Percentiles rank a stretch among this genome's conserved stretches.
These are phyloP conservation scores for Aspergillus leporis DNA, from an alignment of 495 filamentous ascomycete species.

Conservation along the genomic window DNA sequence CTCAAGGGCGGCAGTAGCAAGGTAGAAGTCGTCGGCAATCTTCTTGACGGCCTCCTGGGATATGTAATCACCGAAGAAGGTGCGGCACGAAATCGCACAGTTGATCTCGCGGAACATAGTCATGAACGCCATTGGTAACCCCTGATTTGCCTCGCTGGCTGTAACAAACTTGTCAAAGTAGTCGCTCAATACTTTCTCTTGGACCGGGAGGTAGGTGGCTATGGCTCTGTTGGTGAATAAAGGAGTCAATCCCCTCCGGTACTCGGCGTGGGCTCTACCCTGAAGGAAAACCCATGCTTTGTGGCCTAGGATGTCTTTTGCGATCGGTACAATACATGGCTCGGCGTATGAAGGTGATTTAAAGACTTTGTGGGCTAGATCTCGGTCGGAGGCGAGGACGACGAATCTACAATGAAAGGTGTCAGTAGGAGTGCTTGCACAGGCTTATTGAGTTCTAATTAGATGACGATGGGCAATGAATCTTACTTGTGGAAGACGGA, in stretches of 20 bases:
- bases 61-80: slow-evolving; percentile 45
- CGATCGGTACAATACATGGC: slow-evolving; percentile 89
- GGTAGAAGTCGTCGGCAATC: slow-evolving; percentile 92
- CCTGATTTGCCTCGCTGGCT: slow-evolving; percentile 59
- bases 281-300: slow-evolving; percentile 94
- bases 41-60: slow-evolving; percentile 69
- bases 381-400: slow-evolving; percentile 87
- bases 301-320: slow-evolving; percentile 81
- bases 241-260: slow-evolving; percentile 84
- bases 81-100: slow-evolving; percentile 82
- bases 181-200: slow-evolving; percentile 77
- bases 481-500: slow-evolving; percentile 94
- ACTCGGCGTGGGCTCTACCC: slow-evolving; percentile 86
- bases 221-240: slow-evolving; percentile 89
- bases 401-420: slow-evolving; percentile 66
- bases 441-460: not conserved
- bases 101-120: slow-evolving; percentile 84
- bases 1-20: slow-evolving; percentile 88
- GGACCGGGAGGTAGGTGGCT: slow-evolving; percentile 79
- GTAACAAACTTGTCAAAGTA: slow-evolving; percentile 78
- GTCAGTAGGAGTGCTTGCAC: slow-evolving; percentile 1
- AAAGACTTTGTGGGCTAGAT: slow-evolving; percentile 91
- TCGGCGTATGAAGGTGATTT: slow-evolving; percentile 86
- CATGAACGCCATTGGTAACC: slow-evolving; percentile 77
- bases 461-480: not conserved